Percentiles rank a stretch among this genome's conserved stretches.
Conservation (phyloP, 2,329 filamentous ascomycete species). For the Colletotrichum cuscutae region DNA sequence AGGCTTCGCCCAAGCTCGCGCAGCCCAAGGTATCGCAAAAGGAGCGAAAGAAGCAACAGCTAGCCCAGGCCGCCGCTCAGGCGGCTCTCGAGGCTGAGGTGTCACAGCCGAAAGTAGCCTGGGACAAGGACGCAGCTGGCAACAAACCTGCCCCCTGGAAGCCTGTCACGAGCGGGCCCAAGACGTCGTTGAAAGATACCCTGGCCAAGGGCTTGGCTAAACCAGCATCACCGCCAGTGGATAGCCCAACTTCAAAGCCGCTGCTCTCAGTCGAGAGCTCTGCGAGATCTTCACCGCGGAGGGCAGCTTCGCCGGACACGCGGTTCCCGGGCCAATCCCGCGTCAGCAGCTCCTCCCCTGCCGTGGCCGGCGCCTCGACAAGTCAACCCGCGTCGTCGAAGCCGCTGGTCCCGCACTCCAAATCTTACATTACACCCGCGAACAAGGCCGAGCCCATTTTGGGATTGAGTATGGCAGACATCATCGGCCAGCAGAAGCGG, state of each 20-base stretch:
- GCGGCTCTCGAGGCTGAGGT: conserved; percentile 49
- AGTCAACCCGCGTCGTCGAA: conserved; percentile 47
- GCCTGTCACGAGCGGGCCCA: conserved; percentile 58
- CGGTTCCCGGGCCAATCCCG: conserved; percentile 69
- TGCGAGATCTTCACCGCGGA: conserved; percentile 51
- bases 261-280: conserved; percentile 55
- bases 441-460: conserved; percentile 71
- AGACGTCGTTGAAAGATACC: conserved; percentile 61
- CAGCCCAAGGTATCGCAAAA: conserved; percentile 84
- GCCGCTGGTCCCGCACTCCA: conserved; percentile 67
- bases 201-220: conserved; percentile 48
- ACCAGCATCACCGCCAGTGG: conserved; percentile 36
- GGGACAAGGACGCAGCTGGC: conserved; percentile 54
- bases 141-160: conserved; percentile 73
- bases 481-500: conserved; percentile 85
- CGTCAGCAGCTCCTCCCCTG: conserved; percentile 47
- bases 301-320: conserved; percentile 71
- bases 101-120: conserved; percentile 51
- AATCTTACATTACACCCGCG: conserved; percentile 66
- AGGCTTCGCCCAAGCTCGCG: conserved; percentile 48
- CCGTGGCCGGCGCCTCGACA: conserved; percentile 40
- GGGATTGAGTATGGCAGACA: conserved; percentile 85
- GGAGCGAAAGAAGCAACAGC: conserved; percentile 86
- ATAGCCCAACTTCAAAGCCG: conserved; percentile 50
- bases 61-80: conserved; percentile 66